Evolutionary conservation across 345 rosid species (phyloP).

Genomic region (Hibiscus syriacus): DNA sequence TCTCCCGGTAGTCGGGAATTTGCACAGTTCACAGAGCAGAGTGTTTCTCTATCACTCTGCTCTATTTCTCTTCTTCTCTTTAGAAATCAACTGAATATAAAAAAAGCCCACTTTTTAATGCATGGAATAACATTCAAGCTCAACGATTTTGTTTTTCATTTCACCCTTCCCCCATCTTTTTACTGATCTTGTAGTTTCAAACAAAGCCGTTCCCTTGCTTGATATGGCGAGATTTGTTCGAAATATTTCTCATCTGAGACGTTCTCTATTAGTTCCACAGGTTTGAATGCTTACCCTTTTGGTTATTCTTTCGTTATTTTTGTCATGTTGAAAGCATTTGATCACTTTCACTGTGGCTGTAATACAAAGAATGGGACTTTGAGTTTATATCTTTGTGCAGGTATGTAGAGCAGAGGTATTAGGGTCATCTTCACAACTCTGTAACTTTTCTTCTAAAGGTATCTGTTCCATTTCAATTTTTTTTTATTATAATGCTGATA

Average conservation of each 20-base stretch:
- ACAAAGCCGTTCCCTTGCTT: background rate
- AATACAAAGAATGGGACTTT: background rate
- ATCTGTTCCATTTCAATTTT: background rate
- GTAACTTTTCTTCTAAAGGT: constrained; percentile 69
- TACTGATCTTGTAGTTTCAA: background rate
- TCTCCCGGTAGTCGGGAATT: background rate
- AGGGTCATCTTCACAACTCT: constrained; percentile 42
- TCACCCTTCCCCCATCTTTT: background rate
- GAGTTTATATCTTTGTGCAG: constrained; percentile 25
- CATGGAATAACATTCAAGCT: constrained; percentile 11
- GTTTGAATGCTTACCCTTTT: constrained; percentile 18
- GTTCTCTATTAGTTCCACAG: constrained; percentile 33
- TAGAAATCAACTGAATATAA: no score
- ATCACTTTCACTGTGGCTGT: background rate
- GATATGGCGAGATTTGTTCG: constrained; percentile 61
- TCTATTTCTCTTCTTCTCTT: no score
- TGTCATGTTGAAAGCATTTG: background rate
- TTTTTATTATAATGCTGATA: background rate
- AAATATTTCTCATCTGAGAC: constrained; percentile 34
- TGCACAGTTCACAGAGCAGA: background rate
- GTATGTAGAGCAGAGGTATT: constrained; percentile 28
- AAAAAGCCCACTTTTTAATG: no score
- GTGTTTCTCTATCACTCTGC: background rate
- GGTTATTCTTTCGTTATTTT: background rate
- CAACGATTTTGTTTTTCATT: background rate